Evolutionary conservation across 2,329 filamentous ascomycete genomes (phyloP), one percentile per base, ranked within the genome.

Genomic region (Ophiostoma ulmi): DNA sequence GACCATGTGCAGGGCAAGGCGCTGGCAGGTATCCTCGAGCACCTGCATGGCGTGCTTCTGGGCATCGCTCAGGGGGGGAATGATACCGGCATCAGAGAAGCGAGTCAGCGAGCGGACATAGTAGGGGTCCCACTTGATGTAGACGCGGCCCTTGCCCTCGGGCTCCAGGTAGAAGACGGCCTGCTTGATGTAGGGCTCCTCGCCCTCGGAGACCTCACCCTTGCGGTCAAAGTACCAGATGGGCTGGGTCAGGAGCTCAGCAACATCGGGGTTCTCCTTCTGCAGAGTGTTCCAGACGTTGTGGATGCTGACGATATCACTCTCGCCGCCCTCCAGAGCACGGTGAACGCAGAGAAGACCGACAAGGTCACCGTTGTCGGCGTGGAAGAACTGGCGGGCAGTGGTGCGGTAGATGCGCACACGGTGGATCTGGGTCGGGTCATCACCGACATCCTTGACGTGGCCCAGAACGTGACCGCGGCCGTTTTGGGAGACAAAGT

Each of bases 151-250:
- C 75, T 88, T 84, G 7, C 86, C 85, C 7, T 85, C 87, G 5
- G 86, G 87, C 81, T 96, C 92, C 4, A 93, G 82, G 78, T 93
- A 96, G 75, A 95, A 87, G 22, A 97, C 87, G 14, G 87, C 85
- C 41, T 90, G 88, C 63, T 85, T 84, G 75, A 92, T 91, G 80
- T 88, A 96, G 71, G 89, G 88, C 70, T 94, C 87, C 79, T 96
- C 85, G 14, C 91, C 92, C 17, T 83, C 81, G 31, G 88, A 91
- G 0, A 87, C 88, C 82, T 97, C 93, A 13, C 93, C 93, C 82
- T 97, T 97, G 70, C 93, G 90, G 80, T 97, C 93, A 78, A 96
- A 94, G 81, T 96, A 95, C 93, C 93, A 97, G 74, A 93, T 87
- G 0, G 93, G 92, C 78, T 89, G 81, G 0, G 91, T 90, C 69